These are phyloP conservation scores for Cerrena zonata DNA, from an alignment of 1,284 basidiomycete genomes.

Conservation along the genomic window DNA sequence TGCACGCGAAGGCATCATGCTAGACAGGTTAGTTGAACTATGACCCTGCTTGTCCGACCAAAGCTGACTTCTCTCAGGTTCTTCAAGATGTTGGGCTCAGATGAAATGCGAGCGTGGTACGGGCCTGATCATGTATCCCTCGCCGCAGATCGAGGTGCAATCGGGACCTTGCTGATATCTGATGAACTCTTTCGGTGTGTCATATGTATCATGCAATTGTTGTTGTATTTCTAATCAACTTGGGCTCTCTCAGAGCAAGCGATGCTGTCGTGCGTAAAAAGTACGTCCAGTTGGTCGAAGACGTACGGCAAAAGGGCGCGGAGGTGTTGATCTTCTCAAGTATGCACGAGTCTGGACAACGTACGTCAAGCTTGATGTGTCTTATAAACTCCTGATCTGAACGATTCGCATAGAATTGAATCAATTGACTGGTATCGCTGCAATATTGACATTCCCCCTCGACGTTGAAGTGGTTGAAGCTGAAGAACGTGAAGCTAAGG, in stretches of 20 bases:
- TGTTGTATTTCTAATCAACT: background rate
- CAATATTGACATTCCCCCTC: conserved; percentile 91
- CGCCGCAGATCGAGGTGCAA: conserved; percentile 88
- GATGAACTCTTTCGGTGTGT: conserved; percentile 86
- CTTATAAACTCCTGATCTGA: conserved; percentile 1
- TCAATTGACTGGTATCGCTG: conserved; percentile 90
- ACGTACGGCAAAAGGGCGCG: conserved; percentile 81
- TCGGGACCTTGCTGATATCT: conserved; percentile 91
- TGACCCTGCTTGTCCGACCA: background rate
- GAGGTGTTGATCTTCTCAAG: conserved; percentile 96
- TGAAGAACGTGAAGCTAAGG: conserved; percentile 67
- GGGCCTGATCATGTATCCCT: conserved; percentile 90
- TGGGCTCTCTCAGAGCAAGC: conserved; percentile 45
- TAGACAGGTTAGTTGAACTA: conserved; percentile 66
- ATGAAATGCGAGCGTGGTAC: conserved; percentile 98
- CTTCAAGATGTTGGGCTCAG: conserved; percentile 91
- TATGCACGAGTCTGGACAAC: conserved; percentile 98
- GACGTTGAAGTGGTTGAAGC: conserved; percentile 91
- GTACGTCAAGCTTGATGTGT: conserved; percentile 40
- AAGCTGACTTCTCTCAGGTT: conserved; percentile 50
- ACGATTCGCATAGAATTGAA: conserved; percentile 69
- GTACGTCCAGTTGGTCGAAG: conserved; percentile 88
- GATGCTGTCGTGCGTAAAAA: conserved; percentile 72
- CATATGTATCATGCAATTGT: background rate
- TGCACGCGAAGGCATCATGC: conserved; percentile 84